phyloP scores from a whole-genome alignment of 306 rosid species.

The Senna tora region DNA sequence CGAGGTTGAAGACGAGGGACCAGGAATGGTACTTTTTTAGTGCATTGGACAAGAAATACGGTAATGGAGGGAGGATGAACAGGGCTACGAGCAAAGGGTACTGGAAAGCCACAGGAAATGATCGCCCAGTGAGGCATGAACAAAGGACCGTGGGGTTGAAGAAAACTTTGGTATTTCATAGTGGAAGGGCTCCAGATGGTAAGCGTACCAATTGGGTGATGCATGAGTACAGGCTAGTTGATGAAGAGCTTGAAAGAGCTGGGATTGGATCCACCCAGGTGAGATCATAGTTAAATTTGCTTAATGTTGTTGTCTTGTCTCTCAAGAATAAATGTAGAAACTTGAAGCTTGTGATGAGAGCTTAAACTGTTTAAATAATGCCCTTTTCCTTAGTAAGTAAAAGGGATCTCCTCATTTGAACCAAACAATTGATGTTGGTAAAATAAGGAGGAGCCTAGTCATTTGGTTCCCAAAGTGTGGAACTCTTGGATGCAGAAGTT shows the following conservation, averaged over 20 bases:
- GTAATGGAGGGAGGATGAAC: slow-evolving; percentile 99
- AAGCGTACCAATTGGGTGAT: slow-evolving; percentile 98
- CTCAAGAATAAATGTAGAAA: slow-evolving; percentile 20
- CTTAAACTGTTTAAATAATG: slow-evolving; percentile 31
- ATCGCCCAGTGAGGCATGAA: slow-evolving; percentile 75
- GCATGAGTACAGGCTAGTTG: slow-evolving; percentile 97
- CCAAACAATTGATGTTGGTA: slow-evolving; percentile 30
- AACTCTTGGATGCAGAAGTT: slow-evolving; percentile 47
- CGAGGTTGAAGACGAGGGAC: slow-evolving; percentile 98
- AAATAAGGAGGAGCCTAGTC: slow-evolving; percentile 35
- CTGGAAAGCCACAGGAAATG: slow-evolving; percentile 99
- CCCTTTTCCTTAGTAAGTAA: slow-evolving; percentile 24
- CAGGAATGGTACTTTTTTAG: slow-evolving; percentile 97
- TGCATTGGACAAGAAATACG: slow-evolving; percentile 96
- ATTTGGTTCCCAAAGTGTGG: slow-evolving; percentile 40
- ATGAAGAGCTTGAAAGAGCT: slow-evolving; percentile 71
- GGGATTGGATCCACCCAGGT: slow-evolving; percentile 73
- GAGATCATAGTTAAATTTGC: slow-evolving; percentile 47
- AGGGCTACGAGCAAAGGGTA: slow-evolving; percentile 90
- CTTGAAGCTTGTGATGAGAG: slow-evolving; percentile 43
- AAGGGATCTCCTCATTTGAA: slow-evolving; percentile 35
- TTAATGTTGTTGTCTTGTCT: slow-evolving; percentile 10
- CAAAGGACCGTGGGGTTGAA: slow-evolving; percentile 74
- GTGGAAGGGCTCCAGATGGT: slow-evolving; percentile 96
- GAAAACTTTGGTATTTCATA: slow-evolving; percentile 95